Conservation (phyloP, 192 early-diverging fungal genomes). For the Podila horticola region DNA sequence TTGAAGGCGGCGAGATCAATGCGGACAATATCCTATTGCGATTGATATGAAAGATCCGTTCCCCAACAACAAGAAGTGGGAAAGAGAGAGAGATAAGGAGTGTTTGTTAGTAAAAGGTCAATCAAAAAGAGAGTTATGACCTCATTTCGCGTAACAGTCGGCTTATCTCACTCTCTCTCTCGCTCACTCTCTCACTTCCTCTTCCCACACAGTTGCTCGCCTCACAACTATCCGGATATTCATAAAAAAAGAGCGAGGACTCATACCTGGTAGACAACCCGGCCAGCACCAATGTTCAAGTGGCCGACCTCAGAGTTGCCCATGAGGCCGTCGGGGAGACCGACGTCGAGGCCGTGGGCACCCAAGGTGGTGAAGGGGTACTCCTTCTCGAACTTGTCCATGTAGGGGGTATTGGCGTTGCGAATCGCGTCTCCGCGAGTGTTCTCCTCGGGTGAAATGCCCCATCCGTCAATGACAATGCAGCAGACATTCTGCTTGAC, state of each 20-base stretch:
- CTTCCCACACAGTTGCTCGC: not conserved
- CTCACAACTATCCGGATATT: not conserved
- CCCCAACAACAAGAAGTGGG: not conserved
- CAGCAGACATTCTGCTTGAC: conserved; percentile 80
- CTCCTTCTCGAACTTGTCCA: conserved; percentile 81
- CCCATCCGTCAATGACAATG: conserved; percentile 99
- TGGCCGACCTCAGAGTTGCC: conserved; percentile 99
- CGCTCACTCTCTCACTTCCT: too few species aligned
- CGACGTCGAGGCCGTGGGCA: conserved; percentile 96
- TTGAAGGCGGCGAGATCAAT: conserved; percentile 94
- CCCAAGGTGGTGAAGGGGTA: conserved; percentile 81
- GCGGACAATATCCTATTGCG: conserved; percentile 91
- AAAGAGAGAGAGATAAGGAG: not conserved
- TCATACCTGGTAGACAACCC: conserved; percentile 94
- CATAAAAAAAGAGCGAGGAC: not conserved
- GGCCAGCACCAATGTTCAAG: conserved; percentile 99
- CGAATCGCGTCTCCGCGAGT: conserved; percentile 90
- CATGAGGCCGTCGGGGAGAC: conserved; percentile 99
- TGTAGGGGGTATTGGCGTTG: conserved; percentile 93
- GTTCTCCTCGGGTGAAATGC: conserved; percentile 77
- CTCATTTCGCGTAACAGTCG: conserved; percentile 40
- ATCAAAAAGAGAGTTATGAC: conserved; percentile 12
- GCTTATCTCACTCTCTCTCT: not conserved
- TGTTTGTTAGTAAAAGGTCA: not conserved
- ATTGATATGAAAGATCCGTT: not conserved